Evolutionary conservation across 768 basidiomycete species (phyloP), one percentile per base, ranked within the genome.

Genomic region (Tylopilus vinaceipallidus): DNA sequence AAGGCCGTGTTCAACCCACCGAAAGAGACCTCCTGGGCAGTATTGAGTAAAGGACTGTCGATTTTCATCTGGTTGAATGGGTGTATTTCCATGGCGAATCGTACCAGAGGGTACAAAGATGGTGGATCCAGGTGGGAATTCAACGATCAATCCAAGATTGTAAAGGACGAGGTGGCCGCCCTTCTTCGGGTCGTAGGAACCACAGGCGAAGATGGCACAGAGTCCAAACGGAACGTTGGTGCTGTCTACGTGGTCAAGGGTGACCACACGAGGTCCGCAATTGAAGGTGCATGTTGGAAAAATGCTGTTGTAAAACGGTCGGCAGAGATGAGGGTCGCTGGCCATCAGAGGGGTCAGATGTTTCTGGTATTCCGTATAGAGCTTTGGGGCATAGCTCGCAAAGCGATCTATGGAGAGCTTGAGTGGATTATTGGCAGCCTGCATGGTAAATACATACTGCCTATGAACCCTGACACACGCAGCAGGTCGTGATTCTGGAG

Each of bases 141-240:
- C 6, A 4, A 55, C 8, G 1, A 41, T 34, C 0, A 53, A 6
- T 0, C 17, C 3, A 0, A 55, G n/a, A 5, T 48, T 20, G 10
- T 41, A 55, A 0, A 55, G 12, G 4, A 55, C 13, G 12, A 35
- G 26, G 39, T 17, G 42, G 24, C n/a, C 39, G 0, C 47, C 46
- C 0, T 4, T 1, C 10, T 1, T 16, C 0, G 50, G 41, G 6
- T 54, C 22, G n/a, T 26, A 46, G 0, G n/a, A 35, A 1, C 72
- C 71, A 0, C 65, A 41, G 0, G 69, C 58, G 2, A 54, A 59
- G 12, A 74, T 67, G 0, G 58, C 58, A 39, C 71, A 76, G 56
- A 63, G 60, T 0, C 71, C 69, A 29, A 52, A 61, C 0, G 70
- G 55, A 0, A 67, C 45, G 37, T 76, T 75, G 6, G 39, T 44